phyloP scores from a whole-genome alignment of 805 yeast species.

The Teunomyces stri region DNA sequence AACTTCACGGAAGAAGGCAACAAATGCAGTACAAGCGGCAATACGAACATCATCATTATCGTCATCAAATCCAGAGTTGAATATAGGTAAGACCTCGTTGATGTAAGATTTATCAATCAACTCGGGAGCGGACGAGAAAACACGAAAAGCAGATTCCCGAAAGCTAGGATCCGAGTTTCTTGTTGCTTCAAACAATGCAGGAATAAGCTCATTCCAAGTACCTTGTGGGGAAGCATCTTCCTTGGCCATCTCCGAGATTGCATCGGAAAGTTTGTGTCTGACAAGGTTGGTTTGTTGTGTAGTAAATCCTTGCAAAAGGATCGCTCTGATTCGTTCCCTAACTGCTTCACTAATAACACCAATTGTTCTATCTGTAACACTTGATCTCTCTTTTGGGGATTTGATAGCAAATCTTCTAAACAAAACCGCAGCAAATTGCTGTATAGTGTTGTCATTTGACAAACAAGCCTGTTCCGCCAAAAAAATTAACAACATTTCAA shows the following conservation, averaged over 20 bases:
- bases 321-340: constrained; percentile 57
- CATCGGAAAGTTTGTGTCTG: constrained; percentile 91
- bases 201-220: constrained; percentile 77
- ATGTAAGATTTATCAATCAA: constrained; percentile 61
- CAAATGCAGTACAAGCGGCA: constrained; percentile 89
- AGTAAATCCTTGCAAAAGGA: constrained; percentile 71
- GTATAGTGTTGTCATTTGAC: constrained; percentile 58
- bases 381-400: constrained; percentile 63
- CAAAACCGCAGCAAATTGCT: constrained; percentile 80
- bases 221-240: constrained; percentile 51
- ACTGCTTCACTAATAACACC: constrained; percentile 64
- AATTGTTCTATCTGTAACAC: constrained; percentile 73
- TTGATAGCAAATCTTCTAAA: constrained; percentile 83
- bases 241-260: constrained; percentile 87
- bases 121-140: constrained; percentile 80
- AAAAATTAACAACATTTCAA: constrained; percentile 69
- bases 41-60: constrained; percentile 78
- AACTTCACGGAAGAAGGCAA: constrained; percentile 77
- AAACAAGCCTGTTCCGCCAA: constrained; percentile 74
- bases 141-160: constrained; percentile 89
- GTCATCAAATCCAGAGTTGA: constrained; percentile 80
- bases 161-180: constrained; percentile 56
- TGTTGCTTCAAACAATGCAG: constrained; percentile 68
- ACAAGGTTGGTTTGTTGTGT: constrained; percentile 68
- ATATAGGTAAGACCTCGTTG: constrained; percentile 59